Conservation (phyloP, 306 rosid genomes). For the Hylodesmum podocarpum region DNA sequence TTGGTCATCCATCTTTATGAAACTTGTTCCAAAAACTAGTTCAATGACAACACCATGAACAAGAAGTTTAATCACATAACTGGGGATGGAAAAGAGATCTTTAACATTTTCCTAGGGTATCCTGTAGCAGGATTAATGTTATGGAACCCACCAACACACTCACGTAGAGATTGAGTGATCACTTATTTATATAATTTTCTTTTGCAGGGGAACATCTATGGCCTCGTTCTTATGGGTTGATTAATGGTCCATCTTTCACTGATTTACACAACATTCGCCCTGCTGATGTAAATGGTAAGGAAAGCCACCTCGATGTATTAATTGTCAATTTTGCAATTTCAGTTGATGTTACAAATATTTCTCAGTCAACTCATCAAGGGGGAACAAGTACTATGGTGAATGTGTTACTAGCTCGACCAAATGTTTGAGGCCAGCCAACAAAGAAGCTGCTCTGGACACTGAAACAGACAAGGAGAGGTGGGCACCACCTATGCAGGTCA, state of each 20-base stretch:
- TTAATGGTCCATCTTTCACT: conserved; percentile 55
- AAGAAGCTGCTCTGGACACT: conserved; percentile 73
- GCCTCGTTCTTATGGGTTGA: conserved; percentile 81
- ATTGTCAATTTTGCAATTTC: conserved; percentile 18
- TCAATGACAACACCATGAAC: not conserved
- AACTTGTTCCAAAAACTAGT: not conserved
- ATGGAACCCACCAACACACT: not conserved
- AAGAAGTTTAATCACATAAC: not conserved
- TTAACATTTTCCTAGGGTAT: not conserved
- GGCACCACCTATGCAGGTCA: conserved; percentile 68
- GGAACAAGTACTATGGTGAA: conserved; percentile 74
- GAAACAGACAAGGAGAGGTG: conserved; percentile 71
- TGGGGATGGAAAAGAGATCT: not conserved
- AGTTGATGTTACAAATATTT: conserved; percentile 25
- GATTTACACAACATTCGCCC: conserved; percentile 76
- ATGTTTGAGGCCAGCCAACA: conserved; percentile 76
- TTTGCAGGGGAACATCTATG: conserved; percentile 73
- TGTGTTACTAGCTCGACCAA: conserved; percentile 41
- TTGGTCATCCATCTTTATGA: no score
- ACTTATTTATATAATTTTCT: conserved; percentile 3
- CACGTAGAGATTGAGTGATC: not conserved
- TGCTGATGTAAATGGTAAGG: conserved; percentile 69
- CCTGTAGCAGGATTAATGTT: not conserved
- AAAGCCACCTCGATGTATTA: not conserved
- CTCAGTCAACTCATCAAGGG: conserved; percentile 76